Conservation (phyloP, 1,284 basidiomycete genomes). For the Trichosporon sp. region DNA sequence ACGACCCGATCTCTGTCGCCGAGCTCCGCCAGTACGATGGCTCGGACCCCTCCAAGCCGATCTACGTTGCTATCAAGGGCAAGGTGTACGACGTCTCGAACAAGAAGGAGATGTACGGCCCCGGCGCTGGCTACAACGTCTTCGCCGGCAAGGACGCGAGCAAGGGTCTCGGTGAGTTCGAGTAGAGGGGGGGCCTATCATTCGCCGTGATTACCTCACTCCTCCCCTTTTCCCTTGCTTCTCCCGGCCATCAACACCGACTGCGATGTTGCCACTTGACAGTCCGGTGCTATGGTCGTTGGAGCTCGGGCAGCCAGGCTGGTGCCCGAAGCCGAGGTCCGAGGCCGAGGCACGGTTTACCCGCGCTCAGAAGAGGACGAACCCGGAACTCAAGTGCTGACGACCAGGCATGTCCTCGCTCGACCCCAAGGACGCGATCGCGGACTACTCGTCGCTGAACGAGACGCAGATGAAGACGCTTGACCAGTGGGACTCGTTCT, state of each 20-base stretch:
- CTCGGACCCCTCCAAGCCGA: slow-evolving; percentile 49
- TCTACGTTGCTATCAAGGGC: slow-evolving; percentile 58
- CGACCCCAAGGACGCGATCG: slow-evolving; percentile 80
- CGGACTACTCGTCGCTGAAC: slow-evolving; percentile 79
- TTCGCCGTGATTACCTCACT: neutral
- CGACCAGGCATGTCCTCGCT: slow-evolving; percentile 69
- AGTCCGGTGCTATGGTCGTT: too few species aligned
- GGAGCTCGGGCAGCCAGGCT: neutral
- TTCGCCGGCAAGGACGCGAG: slow-evolving; percentile 88
- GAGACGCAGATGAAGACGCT: slow-evolving; percentile 79
- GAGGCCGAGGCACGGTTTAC: neutral
- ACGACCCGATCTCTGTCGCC: slow-evolving; percentile 50
- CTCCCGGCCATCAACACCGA: too few species aligned
- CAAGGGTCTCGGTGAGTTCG: slow-evolving; percentile 68
- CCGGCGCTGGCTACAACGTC: slow-evolving; percentile 56
- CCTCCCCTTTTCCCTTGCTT: too few species aligned
- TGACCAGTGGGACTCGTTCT: slow-evolving; percentile 87
- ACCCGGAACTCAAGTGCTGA: neutral
- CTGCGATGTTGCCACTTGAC: too few species aligned
- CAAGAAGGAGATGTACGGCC: slow-evolving; percentile 57
- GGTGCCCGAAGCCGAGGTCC: neutral
- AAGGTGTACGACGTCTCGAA: slow-evolving; percentile 57
- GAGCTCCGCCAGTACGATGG: slow-evolving; percentile 53
- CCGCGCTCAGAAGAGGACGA: neutral
- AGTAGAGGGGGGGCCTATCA: too few species aligned